These are phyloP conservation scores for Xylaria sp. DNA, from an alignment of 495 filamentous ascomycete species.

Conservation along the genomic window DNA sequence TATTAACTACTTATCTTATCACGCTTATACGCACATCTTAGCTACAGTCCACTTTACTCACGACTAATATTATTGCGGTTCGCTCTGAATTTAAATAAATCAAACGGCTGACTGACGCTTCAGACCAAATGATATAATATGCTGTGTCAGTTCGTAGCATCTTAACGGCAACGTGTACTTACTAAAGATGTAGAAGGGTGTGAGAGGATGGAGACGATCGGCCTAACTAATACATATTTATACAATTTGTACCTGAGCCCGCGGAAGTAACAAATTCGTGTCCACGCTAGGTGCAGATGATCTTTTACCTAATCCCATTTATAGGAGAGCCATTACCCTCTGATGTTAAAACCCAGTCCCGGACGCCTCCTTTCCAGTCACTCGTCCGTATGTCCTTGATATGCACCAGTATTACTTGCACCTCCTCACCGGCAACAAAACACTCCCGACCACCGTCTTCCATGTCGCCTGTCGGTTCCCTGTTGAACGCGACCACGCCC, in stretches of 20 bases:
- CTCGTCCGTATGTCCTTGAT: conserved; percentile 77
- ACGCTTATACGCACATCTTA: not conserved
- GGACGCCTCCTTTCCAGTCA: conserved; percentile 81
- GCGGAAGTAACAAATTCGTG: not conserved
- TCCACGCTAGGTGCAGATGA: not conserved
- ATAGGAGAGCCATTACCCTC: conserved; percentile 29
- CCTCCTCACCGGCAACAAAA: conserved; percentile 73
- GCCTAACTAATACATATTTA: not conserved
- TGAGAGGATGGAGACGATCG: not conserved
- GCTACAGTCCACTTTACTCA: not conserved
- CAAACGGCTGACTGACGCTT: not conserved
- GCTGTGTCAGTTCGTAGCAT: not conserved
- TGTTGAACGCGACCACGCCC: conserved; percentile 49
- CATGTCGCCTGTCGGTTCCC: conserved; percentile 24
- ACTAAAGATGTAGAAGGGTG: not conserved
- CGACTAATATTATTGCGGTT: not conserved
- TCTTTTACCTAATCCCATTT: conserved; percentile 45
- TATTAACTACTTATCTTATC: not conserved
- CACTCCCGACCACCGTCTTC: conserved; percentile 61
- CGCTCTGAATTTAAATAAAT: not conserved
- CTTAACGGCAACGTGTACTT: not conserved
- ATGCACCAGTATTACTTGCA: conserved; percentile 75
- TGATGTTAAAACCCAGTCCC: conserved; percentile 72
- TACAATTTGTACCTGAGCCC: not conserved
- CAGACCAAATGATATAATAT: not conserved